Base-by-base conservation (phyloP, 2,329 filamentous ascomycete genomes). In the Microthyrium microscopicum region DNA sequence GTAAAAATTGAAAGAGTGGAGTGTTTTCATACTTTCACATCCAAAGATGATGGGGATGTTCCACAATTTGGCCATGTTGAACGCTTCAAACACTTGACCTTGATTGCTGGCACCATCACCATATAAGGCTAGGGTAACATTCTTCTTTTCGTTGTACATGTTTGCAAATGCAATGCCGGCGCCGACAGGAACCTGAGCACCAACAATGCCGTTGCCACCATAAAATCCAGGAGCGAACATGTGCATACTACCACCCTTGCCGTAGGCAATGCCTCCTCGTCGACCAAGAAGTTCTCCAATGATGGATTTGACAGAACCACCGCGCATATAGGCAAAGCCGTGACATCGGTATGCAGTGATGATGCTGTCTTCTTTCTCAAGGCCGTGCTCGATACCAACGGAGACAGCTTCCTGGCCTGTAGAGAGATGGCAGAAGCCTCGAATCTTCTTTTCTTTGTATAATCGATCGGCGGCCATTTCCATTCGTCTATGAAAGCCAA, bases 371-470 rank as follows among this genome's bases (percentile, higher is more conserved):
- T 77, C 62, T 61, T 82, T 84, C 50, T 74, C 81, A 54, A 98
- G 80, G 45, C 85, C 85, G 58, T 93, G 82, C 66, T 98, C 89
- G 52, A 98, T 95, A 56, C 89, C 89, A 48, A 85, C 77, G 39
- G 89, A 84, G 45, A 98, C 89, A 44, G 89, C 89, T 70, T 98
- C 89, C 64, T 98, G 89, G 42, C 89, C 89, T 39, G 80, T 92
- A 39, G 89, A 95, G 61, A 98, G 64, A 66, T 98, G 89, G 67
- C 89, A 98, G 79, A 98, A 98, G 65, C 89, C 89, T 51, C 89
- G 81, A 51, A 98, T 95, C 73, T 98, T 95, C 78, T 98, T 98
- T 70, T 95, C 89, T 70, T 98, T 98, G 81, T 98, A 98, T 53
- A 98, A 69, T 56, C 87, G 75, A 58, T 98, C 89, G 64, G 89